phyloP scores from a whole-genome alignment of 495 filamentous ascomycete species.

The Aspergillus avenaceus region DNA sequence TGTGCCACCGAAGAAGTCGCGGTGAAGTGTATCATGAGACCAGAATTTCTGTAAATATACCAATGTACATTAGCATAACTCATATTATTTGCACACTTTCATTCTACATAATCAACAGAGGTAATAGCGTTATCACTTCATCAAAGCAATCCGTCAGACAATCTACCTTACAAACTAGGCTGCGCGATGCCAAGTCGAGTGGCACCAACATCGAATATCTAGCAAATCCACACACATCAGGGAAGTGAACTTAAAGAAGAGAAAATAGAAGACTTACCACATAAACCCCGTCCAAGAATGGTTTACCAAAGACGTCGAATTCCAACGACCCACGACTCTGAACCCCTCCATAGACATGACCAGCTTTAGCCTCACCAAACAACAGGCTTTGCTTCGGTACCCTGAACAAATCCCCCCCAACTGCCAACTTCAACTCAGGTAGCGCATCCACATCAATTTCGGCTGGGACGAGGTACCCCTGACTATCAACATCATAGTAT shows the following conservation, averaged over 20 bases:
- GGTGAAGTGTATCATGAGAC: neutral
- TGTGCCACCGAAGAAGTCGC: constrained; percentile 11
- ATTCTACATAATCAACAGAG: too few relatives aligned
- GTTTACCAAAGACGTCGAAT: constrained; percentile 73
- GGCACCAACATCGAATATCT: constrained; percentile 78
- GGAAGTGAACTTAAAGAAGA: neutral
- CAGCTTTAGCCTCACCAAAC: constrained; percentile 57
- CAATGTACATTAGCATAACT: constrained; percentile 6
- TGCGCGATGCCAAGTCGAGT: constrained; percentile 65
- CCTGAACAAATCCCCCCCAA: constrained; percentile 61
- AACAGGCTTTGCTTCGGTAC: constrained; percentile 70
- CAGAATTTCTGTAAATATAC: neutral
- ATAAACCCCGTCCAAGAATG: constrained; percentile 73
- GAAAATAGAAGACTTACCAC: constrained; percentile 48
- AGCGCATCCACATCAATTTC: constrained; percentile 52
- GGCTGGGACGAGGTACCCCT: constrained; percentile 66
- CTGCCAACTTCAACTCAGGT: constrained; percentile 64
- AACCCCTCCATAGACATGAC: constrained; percentile 68
- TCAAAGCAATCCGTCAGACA: too few relatives aligned
- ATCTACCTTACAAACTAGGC: too few relatives aligned
- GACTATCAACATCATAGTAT: constrained; percentile 55
- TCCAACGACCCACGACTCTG: constrained; percentile 63
- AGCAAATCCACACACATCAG: too few relatives aligned
- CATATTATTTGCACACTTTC: neutral
- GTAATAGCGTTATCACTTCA: too few relatives aligned